A percentile compares a stretch with the other conserved stretches of the same genome.
Conservation (phyloP, 2,329 filamentous ascomycete genomes). For the Paecilomyces variotii region DNA sequence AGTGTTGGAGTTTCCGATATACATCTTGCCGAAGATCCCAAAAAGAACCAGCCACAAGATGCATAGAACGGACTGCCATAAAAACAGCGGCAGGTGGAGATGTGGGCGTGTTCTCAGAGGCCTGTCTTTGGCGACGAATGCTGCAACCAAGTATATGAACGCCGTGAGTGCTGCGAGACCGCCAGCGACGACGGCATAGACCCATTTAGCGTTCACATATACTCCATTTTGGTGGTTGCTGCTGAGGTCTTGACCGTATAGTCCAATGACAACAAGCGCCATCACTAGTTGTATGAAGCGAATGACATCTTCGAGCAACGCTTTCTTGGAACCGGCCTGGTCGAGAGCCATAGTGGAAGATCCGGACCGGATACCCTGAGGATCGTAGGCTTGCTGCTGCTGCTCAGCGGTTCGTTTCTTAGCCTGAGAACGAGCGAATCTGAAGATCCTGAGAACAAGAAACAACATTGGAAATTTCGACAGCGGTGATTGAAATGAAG, state of each 20-base stretch:
- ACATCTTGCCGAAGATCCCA: constrained; percentile 75
- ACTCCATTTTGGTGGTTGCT: constrained; percentile 42
- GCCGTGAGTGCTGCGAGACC: constrained; percentile 58
- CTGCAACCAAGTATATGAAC: constrained; percentile 57
- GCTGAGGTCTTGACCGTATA: constrained; percentile 66
- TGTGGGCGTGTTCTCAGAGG: constrained; percentile 21
- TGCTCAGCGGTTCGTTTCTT: constrained; percentile 17
- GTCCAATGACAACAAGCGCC: constrained; percentile 65
- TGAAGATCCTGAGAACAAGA: constrained; percentile 17
- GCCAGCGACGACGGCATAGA: constrained; percentile 67
- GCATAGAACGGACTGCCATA: constrained; percentile 65
- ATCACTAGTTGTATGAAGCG: constrained; percentile 71
- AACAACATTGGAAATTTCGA: not conserved
- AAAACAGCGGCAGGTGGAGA: constrained; percentile 41
- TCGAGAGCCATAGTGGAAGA: constrained; percentile 14
- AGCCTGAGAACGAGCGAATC: constrained; percentile 19
- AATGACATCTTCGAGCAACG: constrained; percentile 23
- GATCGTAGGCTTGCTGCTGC: constrained; percentile 7
- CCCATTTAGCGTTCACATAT: constrained; percentile 61
- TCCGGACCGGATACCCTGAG: not conserved
- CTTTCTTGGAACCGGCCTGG: constrained; percentile 20
- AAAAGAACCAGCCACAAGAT: constrained; percentile 76
- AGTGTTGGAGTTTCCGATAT: constrained; percentile 57
- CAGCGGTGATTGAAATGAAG: not conserved
- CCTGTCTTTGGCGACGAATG: constrained; percentile 35